Base-by-base conservation (phyloP, 2,329 filamentous ascomycete species). In the Colletotrichum lini region DNA sequence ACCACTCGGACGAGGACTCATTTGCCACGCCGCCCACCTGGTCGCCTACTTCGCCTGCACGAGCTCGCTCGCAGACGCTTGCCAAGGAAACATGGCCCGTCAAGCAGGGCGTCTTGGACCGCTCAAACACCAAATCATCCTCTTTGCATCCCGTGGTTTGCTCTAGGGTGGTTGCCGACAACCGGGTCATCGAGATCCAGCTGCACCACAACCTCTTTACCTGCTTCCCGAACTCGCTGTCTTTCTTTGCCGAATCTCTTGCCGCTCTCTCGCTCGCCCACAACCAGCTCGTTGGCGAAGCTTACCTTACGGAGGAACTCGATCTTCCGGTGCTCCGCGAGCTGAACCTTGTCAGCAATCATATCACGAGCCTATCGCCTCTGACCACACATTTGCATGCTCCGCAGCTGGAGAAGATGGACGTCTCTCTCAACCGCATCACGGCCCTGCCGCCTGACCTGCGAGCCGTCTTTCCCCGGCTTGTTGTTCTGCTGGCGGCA, bases 351-450 rank as follows among this genome's bases (percentile, higher is more conserved):
- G 86, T 90, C 53, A 89, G 89, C 30, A 96, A 96, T 78, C 91
- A 91, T 56, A 89, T 98, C 71, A 91, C 89, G 0, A 90, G 90
- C 3, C 82, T 98, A 12, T 86, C 88, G 1, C 89, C 92, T 0
- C 82, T 98, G 18, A 86, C 90, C 3, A 82, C 85, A 6, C 84
- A 90, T 74, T 87, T 98, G 6, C 86, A 88, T n/a, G 94, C 95
- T 0, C 94, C 95, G 0, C 85, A 83, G 8, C 86, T 98, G 8
- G 89, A 92, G 65, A 93, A 92, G 75, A 85, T 98, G 1, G 94
- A 98, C 77, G 86, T 97, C 9, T 94, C 93, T 30, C 89, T 92
- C 74, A 98, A 98, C 79, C 91, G 93, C n/a, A 83, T 98, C 40
- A 88, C 90, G 0, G 87, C 88, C 0, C 84, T 98, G 0, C 94